phyloP scores from a whole-genome alignment of 257 asterid genomes.

The Solanum sejunctum region DNA sequence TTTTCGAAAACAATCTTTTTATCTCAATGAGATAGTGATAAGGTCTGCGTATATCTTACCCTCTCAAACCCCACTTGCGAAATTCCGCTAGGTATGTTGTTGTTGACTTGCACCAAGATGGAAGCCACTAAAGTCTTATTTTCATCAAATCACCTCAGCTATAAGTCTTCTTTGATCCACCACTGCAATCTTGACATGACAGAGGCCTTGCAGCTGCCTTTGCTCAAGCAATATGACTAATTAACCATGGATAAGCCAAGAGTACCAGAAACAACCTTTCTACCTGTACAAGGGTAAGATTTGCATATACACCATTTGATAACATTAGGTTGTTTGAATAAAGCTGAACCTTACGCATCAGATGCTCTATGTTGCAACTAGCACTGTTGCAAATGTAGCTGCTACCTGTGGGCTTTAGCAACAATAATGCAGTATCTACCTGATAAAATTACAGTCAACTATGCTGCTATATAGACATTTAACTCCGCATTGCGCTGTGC shows the following conservation, averaged over 20 bases:
- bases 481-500: not conserved
- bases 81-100: no score
- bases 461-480: not conserved
- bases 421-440: not conserved
- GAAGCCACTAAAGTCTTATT: not conserved
- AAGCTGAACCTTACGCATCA: not conserved
- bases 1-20: no score
- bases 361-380: not conserved
- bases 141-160: not conserved
- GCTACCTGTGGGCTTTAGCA: not conserved
- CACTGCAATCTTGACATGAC: not conserved
- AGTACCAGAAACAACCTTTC: no score
- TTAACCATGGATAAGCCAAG: not conserved
- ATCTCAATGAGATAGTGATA: no score
- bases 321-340: not conserved
- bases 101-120: not conserved
- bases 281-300: not conserved
- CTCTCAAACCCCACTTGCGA: no score
- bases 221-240: not conserved
- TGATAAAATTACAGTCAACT: not conserved
- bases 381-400: not conserved
- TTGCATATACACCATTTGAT: not conserved
- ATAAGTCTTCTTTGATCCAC: not conserved
- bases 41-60: no score
- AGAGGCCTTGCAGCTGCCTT: not conserved